Evolutionary conservation across 2,329 filamentous ascomycete genomes (phyloP), one percentile per base, ranked within the genome.

Genomic region (Ceratocystis lukuohia): DNA sequence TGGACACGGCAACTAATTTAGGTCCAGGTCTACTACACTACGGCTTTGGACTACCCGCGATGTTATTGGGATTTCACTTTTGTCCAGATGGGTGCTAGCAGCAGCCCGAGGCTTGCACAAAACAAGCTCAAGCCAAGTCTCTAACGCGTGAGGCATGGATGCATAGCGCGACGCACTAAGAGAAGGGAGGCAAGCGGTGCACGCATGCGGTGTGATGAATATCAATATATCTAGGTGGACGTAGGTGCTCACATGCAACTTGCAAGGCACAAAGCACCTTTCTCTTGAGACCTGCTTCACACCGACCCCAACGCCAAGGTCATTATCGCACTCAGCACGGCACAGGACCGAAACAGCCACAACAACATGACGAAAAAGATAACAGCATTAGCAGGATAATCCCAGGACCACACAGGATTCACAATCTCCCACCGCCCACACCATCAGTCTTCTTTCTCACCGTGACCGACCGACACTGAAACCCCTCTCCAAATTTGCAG

Each of bases 11-110:
- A 57, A 4, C 53, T 57, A 57, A 12, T 57, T 57, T 57, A 57
- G 53, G 53, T 28, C 25, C 22, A 57, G 53, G 25, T 22, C 46
- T 50, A n/a, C 5, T 30, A 3, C 15, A 10, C 53, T 30, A 57
- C 53, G 53, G 53, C 22, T 28, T 57, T 28, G 53, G 53, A 57
- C 22, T 57, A 57, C 25, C 53, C 53, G 53, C 53, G 53, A 57
- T 57, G 53, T 28, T 57, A 2, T 57, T 30, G 22, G 53, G 53
- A 57, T 57, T 57, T 15, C 10, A 22, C 33, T 30, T 28, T 57
- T 50, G 17, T 50, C 46, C 6, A 50, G 46, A 50, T 50, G 46
- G n/a, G 46, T 50, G 46, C 46, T 50, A 50, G 45, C 45, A 48
- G 15, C 17, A 48, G 46, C 46, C 33, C 12, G 33, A 12, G 8